Evolutionary conservation across 129 eudicot genomes (phyloP).

Genomic region (Tagetes erecta): DNA sequence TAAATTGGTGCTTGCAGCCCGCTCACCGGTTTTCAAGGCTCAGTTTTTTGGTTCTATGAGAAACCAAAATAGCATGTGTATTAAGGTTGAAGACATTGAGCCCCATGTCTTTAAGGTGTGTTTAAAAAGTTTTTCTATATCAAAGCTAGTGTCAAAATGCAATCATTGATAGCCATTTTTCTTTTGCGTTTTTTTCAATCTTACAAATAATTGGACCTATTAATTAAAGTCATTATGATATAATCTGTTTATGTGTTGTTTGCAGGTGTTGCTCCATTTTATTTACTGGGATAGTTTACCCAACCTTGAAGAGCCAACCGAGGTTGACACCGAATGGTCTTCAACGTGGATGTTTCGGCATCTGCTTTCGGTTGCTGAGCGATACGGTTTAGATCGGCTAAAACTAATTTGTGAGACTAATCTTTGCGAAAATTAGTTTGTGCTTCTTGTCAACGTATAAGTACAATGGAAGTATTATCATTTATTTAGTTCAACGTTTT

Average conservation of each 20-base stretch:
- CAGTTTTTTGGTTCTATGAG: constrained; percentile 89
- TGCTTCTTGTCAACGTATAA: too few species aligned
- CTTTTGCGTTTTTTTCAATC: background rate
- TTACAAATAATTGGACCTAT: background rate
- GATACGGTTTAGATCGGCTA: constrained; percentile 75
- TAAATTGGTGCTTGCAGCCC: constrained; percentile 83
- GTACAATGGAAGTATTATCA: too few species aligned
- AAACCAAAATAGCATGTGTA: constrained; percentile 53
- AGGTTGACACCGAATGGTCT: constrained; percentile 57
- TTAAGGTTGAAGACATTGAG: constrained; percentile 69
- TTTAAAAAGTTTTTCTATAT: background rate
- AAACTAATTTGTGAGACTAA: constrained; percentile 64
- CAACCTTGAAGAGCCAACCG: constrained; percentile 73
- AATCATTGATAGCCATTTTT: background rate
- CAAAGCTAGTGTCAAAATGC: constrained; percentile 6
- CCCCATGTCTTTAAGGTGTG: constrained; percentile 70
- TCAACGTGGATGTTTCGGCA: constrained; percentile 77
- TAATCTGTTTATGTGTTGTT: background rate
- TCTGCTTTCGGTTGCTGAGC: constrained; percentile 85
- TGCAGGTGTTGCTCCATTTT: constrained; percentile 73
- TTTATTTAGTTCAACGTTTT: too few species aligned
- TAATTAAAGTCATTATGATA: background rate
- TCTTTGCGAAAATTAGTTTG: constrained; percentile 46
- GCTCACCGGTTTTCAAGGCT: constrained; percentile 88
- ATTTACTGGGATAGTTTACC: constrained; percentile 77